Evolutionary conservation across 345 rosid genomes (phyloP), one percentile per base, ranked within the genome.

Genomic region (Triadica sebifera): DNA sequence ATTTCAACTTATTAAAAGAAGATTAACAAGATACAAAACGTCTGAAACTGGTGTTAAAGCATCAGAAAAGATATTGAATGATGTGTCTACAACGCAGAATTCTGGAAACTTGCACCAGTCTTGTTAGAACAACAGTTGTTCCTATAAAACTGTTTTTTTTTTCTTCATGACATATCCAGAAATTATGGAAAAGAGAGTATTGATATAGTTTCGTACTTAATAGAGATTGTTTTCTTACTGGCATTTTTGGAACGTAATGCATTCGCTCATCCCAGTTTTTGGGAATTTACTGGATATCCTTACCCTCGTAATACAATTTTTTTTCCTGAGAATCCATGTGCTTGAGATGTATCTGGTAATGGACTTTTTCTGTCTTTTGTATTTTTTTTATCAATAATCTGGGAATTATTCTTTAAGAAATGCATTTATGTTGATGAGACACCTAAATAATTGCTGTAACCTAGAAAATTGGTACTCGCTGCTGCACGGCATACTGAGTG

Each of bases 1-100:
- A 65, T 79, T 85, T 46, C 84, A 78, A 79, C 84, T 88, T 80
- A 86, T 88, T 50, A 79, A 78, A 73, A 81, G 90, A 81, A 83
- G 86, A 39, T 74, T 79, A 38, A 60, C 84, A 52, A 89, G 85
- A 82, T 52, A 49, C 67, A 83, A 55, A 78, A 79, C 69, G 4
- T 41, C 85, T 22, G 85, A 76, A 70, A 62, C 20, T 47, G 55
- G 72, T 12, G 72, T 58, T n/a, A 78, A 83, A 78, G 22, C 85
- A 50, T 75, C 87, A 10, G 86, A 83, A 71, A 81, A 65, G 64
- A 80, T 53, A 24, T 70, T 53, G 56, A 80, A 84, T 67, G 77
- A 79, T 29, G 65, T 64, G 66, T 60, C 84, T 45, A 1, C 75
- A 12, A 22, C 58, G 1, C 78, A 22, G 52, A 68, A 59, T 34